Evolutionary conservation across 2,329 filamentous ascomycete genomes (phyloP).

Genomic region (Amphichorda felina): DNA sequence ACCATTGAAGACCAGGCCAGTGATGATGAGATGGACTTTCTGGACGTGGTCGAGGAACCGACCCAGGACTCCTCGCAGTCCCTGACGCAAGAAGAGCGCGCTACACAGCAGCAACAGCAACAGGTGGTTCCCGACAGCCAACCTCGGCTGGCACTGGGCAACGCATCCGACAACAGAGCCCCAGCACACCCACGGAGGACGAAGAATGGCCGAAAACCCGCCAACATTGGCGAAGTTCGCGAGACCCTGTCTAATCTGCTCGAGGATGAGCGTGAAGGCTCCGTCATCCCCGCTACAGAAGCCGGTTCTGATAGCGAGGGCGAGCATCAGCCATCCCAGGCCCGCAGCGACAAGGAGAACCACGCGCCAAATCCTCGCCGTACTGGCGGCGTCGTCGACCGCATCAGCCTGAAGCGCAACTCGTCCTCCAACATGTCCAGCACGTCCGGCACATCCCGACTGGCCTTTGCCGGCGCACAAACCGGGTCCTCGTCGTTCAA

Average conservation of each 20-base stretch:
- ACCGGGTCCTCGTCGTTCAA: conserved; percentile 39
- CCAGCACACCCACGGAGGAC: conserved; percentile 52
- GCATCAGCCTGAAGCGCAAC: conserved; percentile 56
- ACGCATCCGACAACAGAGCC: conserved; percentile 32
- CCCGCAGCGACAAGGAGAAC: conserved; percentile 38
- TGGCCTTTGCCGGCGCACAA: conserved; percentile 43
- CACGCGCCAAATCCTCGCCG: conserved; percentile 20
- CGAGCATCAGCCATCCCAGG: conserved; percentile 7
- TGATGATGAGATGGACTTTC: conserved; percentile 67
- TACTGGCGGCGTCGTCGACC: conserved; percentile 50
- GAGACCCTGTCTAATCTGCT: conserved; percentile 76
- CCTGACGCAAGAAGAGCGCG: conserved; percentile 8
- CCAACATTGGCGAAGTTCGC: conserved; percentile 68
- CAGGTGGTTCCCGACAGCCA: conserved; percentile 40
- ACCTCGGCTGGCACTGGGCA: conserved; percentile 24
- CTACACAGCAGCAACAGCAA: conserved; percentile 11
- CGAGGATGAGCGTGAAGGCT: conserved; percentile 45
- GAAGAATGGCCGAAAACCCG: conserved; percentile 51
- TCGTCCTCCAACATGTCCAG: conserved; percentile 22
- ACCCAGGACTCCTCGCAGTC: conserved; percentile 21
- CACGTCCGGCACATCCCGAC: conserved; percentile 16
- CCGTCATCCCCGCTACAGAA: conserved; percentile 34
- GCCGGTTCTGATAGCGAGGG: conserved; percentile 22
- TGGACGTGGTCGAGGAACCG: conserved; percentile 34
- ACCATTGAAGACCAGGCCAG: conserved; percentile 75